phyloP scores from a whole-genome alignment of 495 filamentous ascomycete genomes.

The Neurospora sp. region DNA sequence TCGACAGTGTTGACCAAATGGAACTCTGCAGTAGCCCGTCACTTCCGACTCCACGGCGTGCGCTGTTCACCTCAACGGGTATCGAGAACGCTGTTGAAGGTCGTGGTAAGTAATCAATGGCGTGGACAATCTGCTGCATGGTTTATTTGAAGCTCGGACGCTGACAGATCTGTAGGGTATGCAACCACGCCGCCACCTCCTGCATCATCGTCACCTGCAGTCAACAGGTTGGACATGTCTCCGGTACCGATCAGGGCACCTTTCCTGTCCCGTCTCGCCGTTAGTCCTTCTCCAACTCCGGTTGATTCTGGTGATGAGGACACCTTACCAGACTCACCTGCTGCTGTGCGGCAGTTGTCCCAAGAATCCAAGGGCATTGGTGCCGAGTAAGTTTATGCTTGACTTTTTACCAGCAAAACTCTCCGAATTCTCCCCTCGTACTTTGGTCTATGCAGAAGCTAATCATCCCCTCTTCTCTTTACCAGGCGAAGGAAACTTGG shows the following conservation, averaged over 20 bases:
- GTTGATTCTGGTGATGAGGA: slow-evolving; percentile 34
- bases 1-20: slow-evolving; percentile 14
- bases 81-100: slow-evolving; percentile 56
- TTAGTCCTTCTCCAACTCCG: slow-evolving; percentile 54
- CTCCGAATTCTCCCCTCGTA: neutral
- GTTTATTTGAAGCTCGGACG: neutral
- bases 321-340: slow-evolving; percentile 39
- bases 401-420: neutral
- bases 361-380: slow-evolving; percentile 38
- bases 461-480: slow-evolving; percentile 4
- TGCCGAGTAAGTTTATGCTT: slow-evolving; percentile 37
- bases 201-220: slow-evolving; percentile 65
- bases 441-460: neutral
- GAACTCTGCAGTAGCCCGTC: slow-evolving; percentile 57
- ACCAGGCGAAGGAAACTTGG: slow-evolving; percentile 48
- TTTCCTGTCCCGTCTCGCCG: slow-evolving; percentile 50
- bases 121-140: slow-evolving; percentile 14
- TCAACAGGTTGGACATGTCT: slow-evolving; percentile 88
- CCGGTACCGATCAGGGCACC: slow-evolving; percentile 84
- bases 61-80: slow-evolving; percentile 72
- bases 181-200: slow-evolving; percentile 77
- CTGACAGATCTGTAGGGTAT: slow-evolving; percentile 42
- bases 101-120: slow-evolving; percentile 58
- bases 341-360: slow-evolving; percentile 36
- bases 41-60: slow-evolving; percentile 81